phyloP scores from a whole-genome alignment of 371 early-diverging fungal species.

The Polyrhizophydium stewartii region DNA sequence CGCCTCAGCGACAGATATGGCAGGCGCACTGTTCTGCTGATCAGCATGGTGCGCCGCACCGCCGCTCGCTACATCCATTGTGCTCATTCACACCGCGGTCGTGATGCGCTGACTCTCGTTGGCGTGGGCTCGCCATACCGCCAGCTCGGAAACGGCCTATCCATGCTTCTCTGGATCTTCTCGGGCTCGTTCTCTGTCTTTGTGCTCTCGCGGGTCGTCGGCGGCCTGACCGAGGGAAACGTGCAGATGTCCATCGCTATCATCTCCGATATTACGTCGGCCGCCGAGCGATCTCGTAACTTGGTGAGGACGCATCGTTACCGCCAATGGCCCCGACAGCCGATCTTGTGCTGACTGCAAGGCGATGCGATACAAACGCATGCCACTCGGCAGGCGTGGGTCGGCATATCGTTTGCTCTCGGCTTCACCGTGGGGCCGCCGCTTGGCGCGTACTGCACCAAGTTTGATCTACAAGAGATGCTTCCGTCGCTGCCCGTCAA shows the following conservation, averaged over 20 bases:
- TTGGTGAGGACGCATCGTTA: background rate
- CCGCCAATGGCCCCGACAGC: too few relatives aligned
- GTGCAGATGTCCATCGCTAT: conserved; percentile 94
- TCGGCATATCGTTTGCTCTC: conserved; percentile 93
- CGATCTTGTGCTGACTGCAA: too few relatives aligned
- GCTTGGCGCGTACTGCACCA: conserved; percentile 85
- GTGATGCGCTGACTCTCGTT: too few relatives aligned
- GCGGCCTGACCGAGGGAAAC: conserved; percentile 94
- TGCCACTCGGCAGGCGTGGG: conserved; percentile 80
- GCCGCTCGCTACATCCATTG: background rate
- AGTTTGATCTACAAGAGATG: conserved; percentile 53
- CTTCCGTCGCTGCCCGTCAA: conserved; percentile 64
- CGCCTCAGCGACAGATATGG: conserved; percentile 78
- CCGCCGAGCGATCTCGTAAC: conserved; percentile 68
- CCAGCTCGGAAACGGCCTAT: conserved; percentile 81
- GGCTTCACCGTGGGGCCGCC: conserved; percentile 96
- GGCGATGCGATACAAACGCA: too few relatives aligned
- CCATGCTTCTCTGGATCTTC: conserved; percentile 85
- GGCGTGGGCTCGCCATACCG: background rate
- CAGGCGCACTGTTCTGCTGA: conserved; percentile 74
- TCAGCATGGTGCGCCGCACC: conserved; percentile 65
- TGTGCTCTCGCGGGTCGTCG: conserved; percentile 81
- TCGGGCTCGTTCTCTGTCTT: conserved; percentile 78
- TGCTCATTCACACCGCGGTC: too few relatives aligned
- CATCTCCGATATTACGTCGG: conserved; percentile 88